phyloP scores from a whole-genome alignment of 306 rosid genomes.

The Fragaria ananassa region DNA sequence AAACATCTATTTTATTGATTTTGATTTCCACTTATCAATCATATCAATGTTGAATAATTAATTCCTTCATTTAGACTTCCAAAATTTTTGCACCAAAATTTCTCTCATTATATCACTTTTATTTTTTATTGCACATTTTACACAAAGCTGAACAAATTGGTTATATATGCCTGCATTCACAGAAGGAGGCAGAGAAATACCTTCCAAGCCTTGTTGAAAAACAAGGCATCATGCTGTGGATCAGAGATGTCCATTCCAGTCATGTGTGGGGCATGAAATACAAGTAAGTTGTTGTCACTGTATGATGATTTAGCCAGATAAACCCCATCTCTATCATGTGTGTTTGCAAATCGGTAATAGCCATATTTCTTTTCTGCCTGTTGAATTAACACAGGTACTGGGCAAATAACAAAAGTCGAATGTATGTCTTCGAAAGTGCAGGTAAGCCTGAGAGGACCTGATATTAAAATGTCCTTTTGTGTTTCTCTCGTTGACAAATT shows the following conservation, averaged over 20 bases:
- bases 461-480: background rate
- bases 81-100: background rate
- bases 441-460: constrained; percentile 28
- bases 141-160: background rate
- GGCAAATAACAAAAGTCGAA: constrained; percentile 54
- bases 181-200: constrained; percentile 59
- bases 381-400: constrained; percentile 48
- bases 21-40: background rate
- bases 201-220: constrained; percentile 45
- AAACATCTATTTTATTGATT: background rate
- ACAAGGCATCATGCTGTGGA: constrained; percentile 39
- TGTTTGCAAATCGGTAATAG: background rate
- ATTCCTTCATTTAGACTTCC: background rate
- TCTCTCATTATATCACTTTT: background rate
- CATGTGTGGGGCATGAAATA: constrained; percentile 45
- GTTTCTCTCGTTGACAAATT: background rate
- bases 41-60: too few relatives aligned
- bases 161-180: constrained; percentile 8
- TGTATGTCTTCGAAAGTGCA: constrained; percentile 61
- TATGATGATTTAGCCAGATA: background rate
- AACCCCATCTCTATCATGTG: background rate
- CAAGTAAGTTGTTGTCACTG: constrained; percentile 37
- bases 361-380: background rate
- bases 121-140: background rate
- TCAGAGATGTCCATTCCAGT: constrained; percentile 49